A percentile compares a stretch with the other conserved stretches of the same genome.
Evolutionary conservation across 108 stramenopile genomes (phyloP).

Genomic region (Phaeodactylum tricornutum): DNA sequence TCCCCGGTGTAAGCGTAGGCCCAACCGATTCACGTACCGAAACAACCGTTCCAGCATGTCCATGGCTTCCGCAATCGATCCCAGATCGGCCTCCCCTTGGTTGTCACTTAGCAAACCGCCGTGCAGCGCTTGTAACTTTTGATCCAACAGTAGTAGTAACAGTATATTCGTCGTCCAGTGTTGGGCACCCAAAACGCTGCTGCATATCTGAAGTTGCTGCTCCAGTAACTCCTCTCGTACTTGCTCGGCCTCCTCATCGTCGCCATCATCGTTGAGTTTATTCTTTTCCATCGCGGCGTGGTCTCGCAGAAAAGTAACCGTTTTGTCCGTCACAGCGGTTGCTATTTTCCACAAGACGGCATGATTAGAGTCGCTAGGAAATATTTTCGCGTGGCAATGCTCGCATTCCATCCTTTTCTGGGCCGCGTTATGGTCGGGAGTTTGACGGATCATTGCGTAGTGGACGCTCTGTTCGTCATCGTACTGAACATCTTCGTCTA

Average conservation of each 20-base stretch:
- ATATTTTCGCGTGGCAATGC: too few relatives aligned
- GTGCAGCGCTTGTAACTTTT: conserved; percentile 9
- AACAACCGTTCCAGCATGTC: conserved; percentile 42
- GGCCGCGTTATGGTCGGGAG: too few relatives aligned
- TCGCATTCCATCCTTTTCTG: too few relatives aligned
- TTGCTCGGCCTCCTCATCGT: conserved; percentile 24
- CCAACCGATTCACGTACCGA: conserved; percentile 36
- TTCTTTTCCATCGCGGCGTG: conserved; percentile 4
- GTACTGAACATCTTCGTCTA: conserved; percentile 75
- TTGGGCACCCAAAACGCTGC: conserved; percentile 39
- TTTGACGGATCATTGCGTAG: too few relatives aligned
- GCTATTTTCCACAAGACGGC: too few relatives aligned
- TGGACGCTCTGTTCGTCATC: conserved; percentile 56
- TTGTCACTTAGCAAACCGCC: conserved; percentile 16
- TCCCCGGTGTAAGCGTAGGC: conserved; percentile 34
- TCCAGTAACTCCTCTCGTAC: conserved; percentile 25
- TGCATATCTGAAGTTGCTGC: conserved; percentile 26
- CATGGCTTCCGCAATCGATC: conserved; percentile 66
- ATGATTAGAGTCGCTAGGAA: too few relatives aligned
- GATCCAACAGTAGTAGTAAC: conserved; percentile 25
- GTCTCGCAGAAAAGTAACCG: conserved; percentile 18
- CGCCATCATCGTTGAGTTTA: conserved; percentile 25
- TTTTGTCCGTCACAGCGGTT: conserved; percentile 29
- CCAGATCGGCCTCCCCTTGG: conserved; percentile 39
- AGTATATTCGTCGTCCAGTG: conserved; percentile 59